A percentile compares a stretch with the other conserved stretches of the same genome.
Conservation (phyloP, 1,284 basidiomycete species). For the Sanghuangporus baumii region DNA sequence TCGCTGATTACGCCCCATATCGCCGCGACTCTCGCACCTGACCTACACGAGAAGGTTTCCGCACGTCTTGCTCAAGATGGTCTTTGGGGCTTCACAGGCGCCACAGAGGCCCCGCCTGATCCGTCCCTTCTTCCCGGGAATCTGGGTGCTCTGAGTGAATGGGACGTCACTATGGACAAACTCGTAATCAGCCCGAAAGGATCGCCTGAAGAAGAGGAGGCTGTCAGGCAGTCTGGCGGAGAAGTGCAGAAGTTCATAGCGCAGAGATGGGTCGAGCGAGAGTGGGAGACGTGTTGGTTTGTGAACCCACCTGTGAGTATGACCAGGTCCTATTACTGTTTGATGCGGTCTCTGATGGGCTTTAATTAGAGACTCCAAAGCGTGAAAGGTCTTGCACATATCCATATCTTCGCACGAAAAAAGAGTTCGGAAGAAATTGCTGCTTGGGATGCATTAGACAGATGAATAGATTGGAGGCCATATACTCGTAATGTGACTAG, state of each 20-base stretch:
- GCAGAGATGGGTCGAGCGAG: conserved; percentile 54
- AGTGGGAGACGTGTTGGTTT: conserved; percentile 84
- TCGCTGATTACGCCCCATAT: conserved; percentile 40
- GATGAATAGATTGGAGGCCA: background rate
- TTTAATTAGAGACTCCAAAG: conserved; percentile 63
- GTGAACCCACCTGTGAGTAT: conserved; percentile 72
- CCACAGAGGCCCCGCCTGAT: conserved; percentile 47
- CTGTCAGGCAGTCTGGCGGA: conserved; percentile 44
- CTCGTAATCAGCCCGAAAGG: conserved; percentile 45
- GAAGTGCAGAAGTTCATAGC: conserved; percentile 60
- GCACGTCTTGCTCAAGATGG: conserved; percentile 60
- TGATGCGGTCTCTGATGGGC: background rate
- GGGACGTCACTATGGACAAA: conserved; percentile 59
- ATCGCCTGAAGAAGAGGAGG: conserved; percentile 45
- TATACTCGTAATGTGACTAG: background rate
- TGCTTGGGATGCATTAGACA: conserved; percentile 3
- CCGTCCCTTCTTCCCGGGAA: conserved; percentile 52
- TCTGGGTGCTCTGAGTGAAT: conserved; percentile 58
- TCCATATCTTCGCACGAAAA: conserved; percentile 70
- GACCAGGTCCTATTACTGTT: background rate
- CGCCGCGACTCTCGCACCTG: conserved; percentile 24
- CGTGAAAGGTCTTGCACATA: conserved; percentile 70
- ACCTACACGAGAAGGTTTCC: conserved; percentile 4
- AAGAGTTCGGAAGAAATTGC: conserved; percentile 28
- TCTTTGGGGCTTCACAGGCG: conserved; percentile 73